Conservation (phyloP, 2,329 filamentous ascomycete species). For the Trichoderma atrobrunneum region DNA sequence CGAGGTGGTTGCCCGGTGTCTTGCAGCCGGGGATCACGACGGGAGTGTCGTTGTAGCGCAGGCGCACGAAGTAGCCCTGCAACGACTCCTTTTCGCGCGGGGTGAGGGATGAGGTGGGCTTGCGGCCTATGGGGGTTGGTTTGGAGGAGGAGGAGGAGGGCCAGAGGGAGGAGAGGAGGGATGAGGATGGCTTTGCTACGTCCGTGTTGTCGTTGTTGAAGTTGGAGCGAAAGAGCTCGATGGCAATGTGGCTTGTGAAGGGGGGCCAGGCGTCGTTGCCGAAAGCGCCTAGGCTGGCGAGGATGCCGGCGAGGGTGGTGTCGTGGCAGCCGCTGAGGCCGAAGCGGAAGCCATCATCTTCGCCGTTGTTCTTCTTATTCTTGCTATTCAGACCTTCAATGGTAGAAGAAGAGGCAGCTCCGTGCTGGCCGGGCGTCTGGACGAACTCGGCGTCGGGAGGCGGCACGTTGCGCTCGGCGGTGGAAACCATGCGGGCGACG, state of each 20-base stretch:
- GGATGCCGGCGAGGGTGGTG: constrained; percentile 79
- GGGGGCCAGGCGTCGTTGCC: constrained; percentile 77
- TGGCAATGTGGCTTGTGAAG: constrained; percentile 86
- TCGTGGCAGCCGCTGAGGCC: constrained; percentile 87
- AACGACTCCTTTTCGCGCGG: constrained; percentile 57
- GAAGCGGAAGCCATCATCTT: constrained; percentile 57
- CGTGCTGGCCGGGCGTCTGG: constrained; percentile 32
- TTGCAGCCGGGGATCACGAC: constrained; percentile 81
- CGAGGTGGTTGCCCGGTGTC: constrained; percentile 72
- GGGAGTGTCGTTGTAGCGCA: constrained; percentile 86
- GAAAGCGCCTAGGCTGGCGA: constrained; percentile 78
- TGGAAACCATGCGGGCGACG: constrained; percentile 69
- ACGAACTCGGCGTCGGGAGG: constrained; percentile 48
- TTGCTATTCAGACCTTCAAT: not conserved
- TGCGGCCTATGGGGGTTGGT: constrained; percentile 57
- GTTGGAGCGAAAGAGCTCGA: constrained; percentile 77
- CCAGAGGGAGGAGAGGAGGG: constrained; percentile 27
- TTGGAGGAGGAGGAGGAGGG: constrained; percentile 30
- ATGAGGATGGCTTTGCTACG: constrained; percentile 1
- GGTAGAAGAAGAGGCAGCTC: too few relatives aligned
- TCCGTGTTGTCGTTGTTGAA: constrained; percentile 30
- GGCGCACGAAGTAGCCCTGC: constrained; percentile 78
- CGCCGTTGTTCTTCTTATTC: constrained; percentile 17
- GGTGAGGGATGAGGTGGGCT: constrained; percentile 54
- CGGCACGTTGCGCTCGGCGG: constrained; percentile 49